A percentile compares a stretch with the other conserved stretches of the same genome.
Conservation (phyloP, 1,139 yeast genomes). For the Pneumocystis jirovecii region DNA sequence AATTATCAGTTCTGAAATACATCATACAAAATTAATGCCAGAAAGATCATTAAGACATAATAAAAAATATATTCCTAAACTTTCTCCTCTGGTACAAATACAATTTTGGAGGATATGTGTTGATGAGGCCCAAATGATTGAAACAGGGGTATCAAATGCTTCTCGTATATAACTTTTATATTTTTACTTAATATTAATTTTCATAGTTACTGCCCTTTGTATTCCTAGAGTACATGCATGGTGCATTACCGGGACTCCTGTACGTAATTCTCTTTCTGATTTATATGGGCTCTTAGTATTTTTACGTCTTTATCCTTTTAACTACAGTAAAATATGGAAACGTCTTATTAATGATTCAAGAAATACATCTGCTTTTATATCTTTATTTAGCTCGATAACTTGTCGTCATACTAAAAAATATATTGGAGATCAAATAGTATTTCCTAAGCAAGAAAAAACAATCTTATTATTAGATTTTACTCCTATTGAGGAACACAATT, state of each 20-base stretch:
- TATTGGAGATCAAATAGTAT: conserved; percentile 58
- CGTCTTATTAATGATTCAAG: conserved; percentile 18
- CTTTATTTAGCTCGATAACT: conserved; percentile 37
- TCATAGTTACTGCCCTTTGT: conserved; percentile 44
- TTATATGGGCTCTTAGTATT: conserved; percentile 56
- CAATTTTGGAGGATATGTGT: conserved; percentile 81
- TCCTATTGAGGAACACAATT: conserved; percentile 70
- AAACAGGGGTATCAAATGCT: conserved; percentile 56
- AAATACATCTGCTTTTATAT: conserved; percentile 14
- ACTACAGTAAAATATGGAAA: conserved; percentile 22
- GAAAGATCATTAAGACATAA: conserved; percentile 30
- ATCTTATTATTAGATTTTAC: conserved; percentile 60
- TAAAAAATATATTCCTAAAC: conserved; percentile 28
- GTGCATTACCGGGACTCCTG: conserved; percentile 96
- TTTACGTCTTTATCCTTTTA: conserved; percentile 52
- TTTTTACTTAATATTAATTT: not conserved
- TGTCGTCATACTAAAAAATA: conserved; percentile 72
- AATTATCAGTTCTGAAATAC: conserved; percentile 20
- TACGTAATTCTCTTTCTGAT: conserved; percentile 50
- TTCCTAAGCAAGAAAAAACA: conserved; percentile 65
- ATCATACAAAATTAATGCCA: conserved; percentile 57
- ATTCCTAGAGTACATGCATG: conserved; percentile 78
- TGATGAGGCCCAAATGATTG: conserved; percentile 92
- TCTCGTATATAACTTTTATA: conserved; percentile 29
- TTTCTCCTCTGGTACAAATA: conserved; percentile 68